Percentiles rank a stretch among this genome's conserved stretches.
phyloP scores from a whole-genome alignment of 768 basidiomycete genomes.

The Kwoniella europaea region DNA sequence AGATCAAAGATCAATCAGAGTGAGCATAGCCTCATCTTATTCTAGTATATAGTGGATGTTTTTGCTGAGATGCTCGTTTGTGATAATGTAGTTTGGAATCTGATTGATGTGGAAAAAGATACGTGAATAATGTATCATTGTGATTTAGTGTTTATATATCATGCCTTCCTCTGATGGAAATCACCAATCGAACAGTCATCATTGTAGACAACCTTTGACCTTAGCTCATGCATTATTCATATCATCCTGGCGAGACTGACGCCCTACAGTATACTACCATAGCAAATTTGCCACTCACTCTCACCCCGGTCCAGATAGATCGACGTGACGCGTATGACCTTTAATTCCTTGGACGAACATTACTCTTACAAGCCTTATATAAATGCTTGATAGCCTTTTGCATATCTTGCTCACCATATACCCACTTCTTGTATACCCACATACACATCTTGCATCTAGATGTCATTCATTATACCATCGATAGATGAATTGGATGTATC shows the following conservation, averaged over 20 bases:
- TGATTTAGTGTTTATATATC: too few species aligned
- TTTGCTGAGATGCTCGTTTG: neutral
- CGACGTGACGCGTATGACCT: conserved; percentile 22
- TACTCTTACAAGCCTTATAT: neutral
- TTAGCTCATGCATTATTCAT: too few species aligned
- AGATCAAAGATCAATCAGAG: conserved; percentile 5
- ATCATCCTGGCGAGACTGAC: too few species aligned
- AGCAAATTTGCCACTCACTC: conserved; percentile 8
- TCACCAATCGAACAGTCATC: too few species aligned
- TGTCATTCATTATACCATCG: conserved; percentile 46
- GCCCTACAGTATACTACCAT: neutral
- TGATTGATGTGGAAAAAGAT: neutral
- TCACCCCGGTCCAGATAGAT: neutral
- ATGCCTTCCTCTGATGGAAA: too few species aligned
- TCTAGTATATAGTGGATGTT: neutral
- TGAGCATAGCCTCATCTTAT: neutral
- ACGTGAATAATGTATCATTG: too few species aligned
- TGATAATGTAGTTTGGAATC: neutral
- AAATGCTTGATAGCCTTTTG: neutral
- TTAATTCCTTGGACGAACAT: conserved; percentile 1
- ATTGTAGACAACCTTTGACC: too few species aligned
- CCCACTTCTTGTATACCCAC: neutral
- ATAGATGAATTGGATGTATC: conserved; percentile 21
- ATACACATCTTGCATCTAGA: neutral
- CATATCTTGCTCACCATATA: neutral